Base-by-base conservation (phyloP, 2,329 filamentous ascomycete genomes). In the Hymenoscyphus fructigenus region DNA sequence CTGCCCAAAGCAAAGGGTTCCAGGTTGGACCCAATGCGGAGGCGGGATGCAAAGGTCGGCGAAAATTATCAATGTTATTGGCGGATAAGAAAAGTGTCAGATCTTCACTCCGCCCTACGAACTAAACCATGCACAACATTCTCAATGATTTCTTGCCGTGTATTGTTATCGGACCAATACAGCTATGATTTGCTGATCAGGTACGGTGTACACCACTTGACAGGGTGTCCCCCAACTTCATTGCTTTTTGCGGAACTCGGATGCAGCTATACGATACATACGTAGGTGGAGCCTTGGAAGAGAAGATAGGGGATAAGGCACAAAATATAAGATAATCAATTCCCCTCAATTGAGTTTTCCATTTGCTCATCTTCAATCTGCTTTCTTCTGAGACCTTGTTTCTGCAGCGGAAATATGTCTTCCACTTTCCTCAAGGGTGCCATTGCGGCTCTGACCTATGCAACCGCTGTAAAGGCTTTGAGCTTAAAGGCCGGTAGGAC, bases 401-500 rank as follows among this genome's bases (percentile, higher is more conserved):
- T 9, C n/a, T 23, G 5, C 12, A 6, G 44, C 20, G 1, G 44
- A 47, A 47, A 23, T 7, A 60, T 60, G 58, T 59, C 38, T 60
- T 59, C 38, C 44, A 60, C 17, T 10, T 60, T 47, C 6, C 23
- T 60, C 38, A 26, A 32, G 5, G 32, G 20, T 50, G 36, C 9
- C 15, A 20, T 63, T 59, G 34, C 26, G 26, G 34, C 34, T 41
- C 34, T 68, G n/a, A 53, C 58, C 0, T 63, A 63, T 9, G 57
- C 56, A 36, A 20, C 44, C 26, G n/a, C 55, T 32, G 58, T 56
- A 2, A 58, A 20, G 38, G 65, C 69, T 23, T 32, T 57, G 3
- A 59, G 63, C 10, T 61, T 62, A 10, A 62, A 62, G 15, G 44
- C 64, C 15, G 67, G 68, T 9, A 66, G 64, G 2, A 68, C 67